Evolutionary conservation across 2,329 filamentous ascomycete genomes (phyloP).

Genomic region (Penicillium corylophilum): DNA sequence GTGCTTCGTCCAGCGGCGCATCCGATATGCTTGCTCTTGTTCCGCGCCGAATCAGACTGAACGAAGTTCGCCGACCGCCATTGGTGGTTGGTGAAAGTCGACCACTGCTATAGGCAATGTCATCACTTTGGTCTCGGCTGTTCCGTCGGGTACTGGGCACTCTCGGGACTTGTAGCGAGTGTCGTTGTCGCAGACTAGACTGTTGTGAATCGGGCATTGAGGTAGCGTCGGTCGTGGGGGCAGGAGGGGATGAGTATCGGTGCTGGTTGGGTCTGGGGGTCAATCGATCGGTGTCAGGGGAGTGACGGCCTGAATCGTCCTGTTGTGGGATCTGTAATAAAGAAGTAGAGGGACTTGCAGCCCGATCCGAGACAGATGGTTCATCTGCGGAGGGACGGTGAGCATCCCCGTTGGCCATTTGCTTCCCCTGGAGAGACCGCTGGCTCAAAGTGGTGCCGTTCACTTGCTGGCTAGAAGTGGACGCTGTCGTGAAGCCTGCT

Average conservation of each 20-base stretch:
- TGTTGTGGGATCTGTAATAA: slow-evolving; percentile 36
- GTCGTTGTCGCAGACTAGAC: slow-evolving; percentile 70
- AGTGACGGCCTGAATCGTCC: slow-evolving; percentile 32
- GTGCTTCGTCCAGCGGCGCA: slow-evolving; percentile 75
- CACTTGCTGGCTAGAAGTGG: slow-evolving; percentile 25
- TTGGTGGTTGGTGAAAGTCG: slow-evolving; percentile 74
- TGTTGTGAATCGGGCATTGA: slow-evolving; percentile 56
- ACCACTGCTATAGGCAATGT: slow-evolving; percentile 65
- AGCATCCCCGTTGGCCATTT: slow-evolving; percentile 34
- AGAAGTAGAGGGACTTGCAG: slow-evolving; percentile 29
- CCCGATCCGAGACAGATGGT: slow-evolving; percentile 27
- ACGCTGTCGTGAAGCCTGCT: slow-evolving; percentile 25
- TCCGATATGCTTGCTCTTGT: slow-evolving; percentile 87
- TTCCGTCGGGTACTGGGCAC: slow-evolving; percentile 57
- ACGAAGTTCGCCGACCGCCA: slow-evolving; percentile 71
- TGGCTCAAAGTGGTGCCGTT: slow-evolving; percentile 26
- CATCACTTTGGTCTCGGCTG: slow-evolving; percentile 68
- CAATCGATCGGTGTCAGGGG: slow-evolving; percentile 33
- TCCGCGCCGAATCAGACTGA: slow-evolving; percentile 74
- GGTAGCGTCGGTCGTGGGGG: slow-evolving; percentile 55
- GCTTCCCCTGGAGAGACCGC: slow-evolving; percentile 29
- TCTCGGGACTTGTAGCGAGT: slow-evolving; percentile 85
- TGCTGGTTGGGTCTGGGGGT: slow-evolving; percentile 28
- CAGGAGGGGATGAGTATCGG: slow-evolving; percentile 46
- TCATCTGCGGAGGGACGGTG: slow-evolving; percentile 33